phyloP scores from a whole-genome alignment of 2,329 filamentous ascomycete species.

The Thielaviopsis musarum region DNA sequence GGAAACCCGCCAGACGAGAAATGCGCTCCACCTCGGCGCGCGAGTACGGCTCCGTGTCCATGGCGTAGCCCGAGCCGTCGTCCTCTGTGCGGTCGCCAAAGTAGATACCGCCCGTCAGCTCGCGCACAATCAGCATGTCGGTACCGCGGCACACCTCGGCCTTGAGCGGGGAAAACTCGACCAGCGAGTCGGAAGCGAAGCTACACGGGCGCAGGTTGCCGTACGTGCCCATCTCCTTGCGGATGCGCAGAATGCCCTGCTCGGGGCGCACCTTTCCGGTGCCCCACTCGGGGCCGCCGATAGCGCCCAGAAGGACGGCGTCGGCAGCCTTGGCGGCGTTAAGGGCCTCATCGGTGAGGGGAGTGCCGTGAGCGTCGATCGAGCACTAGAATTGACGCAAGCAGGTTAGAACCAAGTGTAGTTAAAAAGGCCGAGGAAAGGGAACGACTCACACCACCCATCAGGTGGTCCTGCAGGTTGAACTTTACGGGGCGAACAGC shows the following conservation, averaged over 20 bases:
- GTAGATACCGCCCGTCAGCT: constrained; percentile 87
- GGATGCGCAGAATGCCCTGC: constrained; percentile 76
- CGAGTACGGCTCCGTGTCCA: constrained; percentile 79
- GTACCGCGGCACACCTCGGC: constrained; percentile 69
- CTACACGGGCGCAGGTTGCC: constrained; percentile 93
- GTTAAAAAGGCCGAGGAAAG: background rate
- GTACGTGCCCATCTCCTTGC: constrained; percentile 86
- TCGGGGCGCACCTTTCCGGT: constrained; percentile 77
- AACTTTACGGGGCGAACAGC: constrained; percentile 55
- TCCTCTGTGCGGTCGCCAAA: constrained; percentile 79
- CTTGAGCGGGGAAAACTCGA: constrained; percentile 76
- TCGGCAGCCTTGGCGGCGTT: constrained; percentile 68
- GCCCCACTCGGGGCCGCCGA: constrained; percentile 94
- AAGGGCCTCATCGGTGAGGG: constrained; percentile 72
- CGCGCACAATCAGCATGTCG: constrained; percentile 84
- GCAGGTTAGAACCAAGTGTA: background rate
- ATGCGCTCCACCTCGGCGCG: constrained; percentile 76
- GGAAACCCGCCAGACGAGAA: constrained; percentile 60
- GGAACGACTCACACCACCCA: constrained; percentile 62
- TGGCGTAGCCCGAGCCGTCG: constrained; percentile 55
- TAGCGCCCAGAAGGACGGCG: constrained; percentile 81
- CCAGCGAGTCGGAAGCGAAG: constrained; percentile 76
- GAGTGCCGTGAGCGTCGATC: constrained; percentile 63
- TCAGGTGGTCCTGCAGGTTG: constrained; percentile 75
- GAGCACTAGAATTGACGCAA: constrained; percentile 44